A percentile compares a stretch with the other conserved stretches of the same genome.
Conservation (phyloP, 179 eudicot genomes). For the Monotropa hypopitys region DNA sequence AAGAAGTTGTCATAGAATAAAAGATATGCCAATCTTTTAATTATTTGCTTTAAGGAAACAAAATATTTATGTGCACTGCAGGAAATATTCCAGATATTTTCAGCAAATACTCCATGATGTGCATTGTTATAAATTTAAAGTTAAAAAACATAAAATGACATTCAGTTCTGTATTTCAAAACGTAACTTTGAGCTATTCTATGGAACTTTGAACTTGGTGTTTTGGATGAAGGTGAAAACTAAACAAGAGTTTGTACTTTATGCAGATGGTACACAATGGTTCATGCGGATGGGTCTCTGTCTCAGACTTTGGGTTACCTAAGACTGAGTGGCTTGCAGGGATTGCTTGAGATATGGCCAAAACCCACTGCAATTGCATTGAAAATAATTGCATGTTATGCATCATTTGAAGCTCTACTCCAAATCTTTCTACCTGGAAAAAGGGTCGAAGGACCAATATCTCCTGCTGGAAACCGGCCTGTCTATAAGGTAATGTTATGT, state of each 20-base stretch:
- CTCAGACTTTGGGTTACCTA: slow-evolving; percentile 42
- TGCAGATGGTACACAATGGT: slow-evolving; percentile 98
- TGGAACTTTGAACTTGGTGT: not conserved
- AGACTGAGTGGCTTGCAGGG: slow-evolving; percentile 57
- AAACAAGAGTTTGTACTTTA: slow-evolving; percentile 3
- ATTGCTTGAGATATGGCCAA: slow-evolving; percentile 71
- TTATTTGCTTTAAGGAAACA: not conserved
- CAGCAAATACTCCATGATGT: not conserved
- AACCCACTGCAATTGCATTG: slow-evolving; percentile 66
- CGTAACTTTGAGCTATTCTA: not conserved
- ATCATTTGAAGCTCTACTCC: slow-evolving; percentile 88
- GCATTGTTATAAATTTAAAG: not conserved
- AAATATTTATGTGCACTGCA: not conserved
- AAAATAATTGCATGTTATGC: slow-evolving; percentile 73
- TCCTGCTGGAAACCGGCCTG: slow-evolving; percentile 76
- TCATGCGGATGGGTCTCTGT: slow-evolving; percentile 82
- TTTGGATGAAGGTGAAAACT: not conserved
- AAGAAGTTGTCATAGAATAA: not conserved
- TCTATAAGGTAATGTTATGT: slow-evolving; percentile 54
- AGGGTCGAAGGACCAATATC: slow-evolving; percentile 92
- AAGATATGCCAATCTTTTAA: not conserved
- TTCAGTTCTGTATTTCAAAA: not conserved
- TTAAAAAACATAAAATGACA: not conserved
- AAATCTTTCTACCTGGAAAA: slow-evolving; percentile 75
- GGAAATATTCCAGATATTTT: not conserved